Evolutionary conservation across 106 monocot genomes (phyloP).

Genomic region (Allium cepa): DNA sequence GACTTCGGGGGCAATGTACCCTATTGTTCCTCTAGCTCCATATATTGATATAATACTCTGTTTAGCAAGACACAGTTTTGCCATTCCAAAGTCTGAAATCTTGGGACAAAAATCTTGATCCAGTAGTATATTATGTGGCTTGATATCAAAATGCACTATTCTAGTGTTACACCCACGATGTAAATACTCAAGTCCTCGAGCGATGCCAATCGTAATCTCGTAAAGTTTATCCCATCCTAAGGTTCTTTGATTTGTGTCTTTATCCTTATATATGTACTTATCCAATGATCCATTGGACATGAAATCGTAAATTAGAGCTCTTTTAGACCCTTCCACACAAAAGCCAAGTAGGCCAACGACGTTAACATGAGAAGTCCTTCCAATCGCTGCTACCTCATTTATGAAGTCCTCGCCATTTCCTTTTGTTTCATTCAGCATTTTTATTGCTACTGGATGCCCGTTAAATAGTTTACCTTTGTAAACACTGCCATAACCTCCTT

Average conservation of each 20-base stretch:
- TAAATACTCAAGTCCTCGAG: slow-evolving; percentile 11
- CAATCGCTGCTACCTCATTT: slow-evolving; percentile 11
- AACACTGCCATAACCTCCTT: slow-evolving; percentile 12
- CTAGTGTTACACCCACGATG: slow-evolving; percentile 8
- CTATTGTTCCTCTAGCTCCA: slow-evolving; percentile 12
- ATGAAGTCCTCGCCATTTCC: slow-evolving; percentile 13
- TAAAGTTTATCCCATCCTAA: slow-evolving; percentile 9
- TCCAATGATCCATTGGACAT: slow-evolving; percentile 10
- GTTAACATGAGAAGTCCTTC: slow-evolving; percentile 13
- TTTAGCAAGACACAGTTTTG: slow-evolving; percentile 7
- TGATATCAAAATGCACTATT: slow-evolving; percentile 19
- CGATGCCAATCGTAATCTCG: slow-evolving; percentile 8
- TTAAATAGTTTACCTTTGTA: slow-evolving; percentile 6
- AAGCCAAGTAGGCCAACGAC: slow-evolving; percentile 12
- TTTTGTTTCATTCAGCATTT: neutral
- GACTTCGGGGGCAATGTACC: slow-evolving; percentile 14
- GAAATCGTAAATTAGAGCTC: slow-evolving; percentile 14
- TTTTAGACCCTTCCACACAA: slow-evolving; percentile 2
- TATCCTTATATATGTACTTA: neutral
- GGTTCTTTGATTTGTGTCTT: neutral
- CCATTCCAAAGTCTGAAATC: slow-evolving; percentile 12
- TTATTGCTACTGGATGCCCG: slow-evolving; percentile 6
- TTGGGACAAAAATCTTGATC: slow-evolving; percentile 17
- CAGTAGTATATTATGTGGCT: slow-evolving; percentile 11
- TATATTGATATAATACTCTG: slow-evolving; percentile 8